phyloP scores from a whole-genome alignment of 495 filamentous ascomycete species.

The Penicillium cinerascens region DNA sequence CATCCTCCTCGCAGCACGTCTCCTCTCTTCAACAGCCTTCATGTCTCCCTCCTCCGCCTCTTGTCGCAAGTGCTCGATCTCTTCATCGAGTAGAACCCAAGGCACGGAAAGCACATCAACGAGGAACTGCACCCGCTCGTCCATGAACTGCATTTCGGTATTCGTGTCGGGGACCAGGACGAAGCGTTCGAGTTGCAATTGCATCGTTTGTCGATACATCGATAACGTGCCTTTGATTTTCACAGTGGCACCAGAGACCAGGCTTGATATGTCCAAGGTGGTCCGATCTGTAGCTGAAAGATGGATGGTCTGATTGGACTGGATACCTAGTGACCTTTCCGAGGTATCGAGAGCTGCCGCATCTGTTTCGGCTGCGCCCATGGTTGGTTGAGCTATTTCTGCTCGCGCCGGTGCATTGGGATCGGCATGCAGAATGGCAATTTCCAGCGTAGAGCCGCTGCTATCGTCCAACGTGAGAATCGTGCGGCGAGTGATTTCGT shows the following conservation, averaged over 20 bases:
- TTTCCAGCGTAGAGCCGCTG: slow-evolving; percentile 72
- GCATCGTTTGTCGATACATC: slow-evolving; percentile 57
- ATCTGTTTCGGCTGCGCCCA: neutral
- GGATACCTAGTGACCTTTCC: neutral
- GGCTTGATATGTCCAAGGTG: slow-evolving; percentile 36
- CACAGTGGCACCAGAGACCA: slow-evolving; percentile 66
- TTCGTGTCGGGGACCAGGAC: slow-evolving; percentile 58
- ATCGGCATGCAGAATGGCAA: slow-evolving; percentile 32
- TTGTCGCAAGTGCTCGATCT: slow-evolving; percentile 51
- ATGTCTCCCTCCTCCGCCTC: slow-evolving; percentile 46
- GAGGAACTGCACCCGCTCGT: slow-evolving; percentile 59
- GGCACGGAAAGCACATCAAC: slow-evolving; percentile 61
- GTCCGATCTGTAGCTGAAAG: slow-evolving; percentile 27
- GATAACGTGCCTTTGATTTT: slow-evolving; percentile 74
- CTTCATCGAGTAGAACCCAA: slow-evolving; percentile 58
- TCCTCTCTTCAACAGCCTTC: slow-evolving; percentile 38
- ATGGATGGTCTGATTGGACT: slow-evolving; percentile 13
- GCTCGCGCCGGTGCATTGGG: slow-evolving; percentile 4
- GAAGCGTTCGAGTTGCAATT: slow-evolving; percentile 69
- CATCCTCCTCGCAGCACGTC: slow-evolving; percentile 33
- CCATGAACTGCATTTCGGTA: slow-evolving; percentile 75
- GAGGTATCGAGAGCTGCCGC: neutral
- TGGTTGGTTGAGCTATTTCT: neutral
- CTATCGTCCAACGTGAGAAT: slow-evolving; percentile 81
- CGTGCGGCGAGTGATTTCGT: slow-evolving; percentile 56